These are phyloP conservation scores for Earliella scabrosa DNA, from an alignment of 1,284 basidiomycete genomes.

Conservation along the genomic window DNA sequence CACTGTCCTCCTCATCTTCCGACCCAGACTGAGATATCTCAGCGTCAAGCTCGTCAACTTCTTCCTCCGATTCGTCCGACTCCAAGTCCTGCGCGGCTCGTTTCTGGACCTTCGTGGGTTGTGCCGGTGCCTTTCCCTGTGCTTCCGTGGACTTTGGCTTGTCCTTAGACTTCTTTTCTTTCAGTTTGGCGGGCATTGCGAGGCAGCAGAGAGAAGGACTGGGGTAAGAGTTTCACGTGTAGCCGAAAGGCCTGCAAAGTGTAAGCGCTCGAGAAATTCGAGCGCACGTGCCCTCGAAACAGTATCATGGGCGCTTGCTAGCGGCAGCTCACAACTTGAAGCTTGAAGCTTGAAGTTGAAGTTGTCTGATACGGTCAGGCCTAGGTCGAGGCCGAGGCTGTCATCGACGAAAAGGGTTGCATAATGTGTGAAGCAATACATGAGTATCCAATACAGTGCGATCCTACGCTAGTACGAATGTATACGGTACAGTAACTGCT, in stretches of 20 bases:
- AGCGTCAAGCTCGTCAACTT: conserved; percentile 39
- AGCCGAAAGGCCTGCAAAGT: not conserved
- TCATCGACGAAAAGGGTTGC: no score
- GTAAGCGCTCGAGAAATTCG: not conserved
- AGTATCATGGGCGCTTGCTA: no score
- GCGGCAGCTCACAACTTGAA: no score
- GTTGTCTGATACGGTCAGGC: no score
- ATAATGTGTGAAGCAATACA: no score
- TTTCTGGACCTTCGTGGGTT: conserved; percentile 14
- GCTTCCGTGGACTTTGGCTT: conserved; percentile 1
- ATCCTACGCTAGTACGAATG: no score
- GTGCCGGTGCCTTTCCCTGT: conserved; percentile 2
- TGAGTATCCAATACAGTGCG: no score
- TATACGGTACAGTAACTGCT: no score
- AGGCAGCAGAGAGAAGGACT: not conserved
- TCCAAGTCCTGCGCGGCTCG: conserved; percentile 23
- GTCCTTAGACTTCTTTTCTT: conserved; percentile 2
- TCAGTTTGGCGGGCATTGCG: conserved; percentile 12
- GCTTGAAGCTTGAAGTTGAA: no score
- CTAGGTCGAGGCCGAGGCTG: no score
- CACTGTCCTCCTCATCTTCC: conserved; percentile 27
- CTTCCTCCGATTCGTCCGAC: conserved; percentile 37
- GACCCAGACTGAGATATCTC: conserved; percentile 13
- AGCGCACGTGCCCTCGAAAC: not conserved
- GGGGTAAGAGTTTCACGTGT: no score